phyloP scores from a whole-genome alignment of 148 eudicot genomes.

The Cornus suecica region DNA sequence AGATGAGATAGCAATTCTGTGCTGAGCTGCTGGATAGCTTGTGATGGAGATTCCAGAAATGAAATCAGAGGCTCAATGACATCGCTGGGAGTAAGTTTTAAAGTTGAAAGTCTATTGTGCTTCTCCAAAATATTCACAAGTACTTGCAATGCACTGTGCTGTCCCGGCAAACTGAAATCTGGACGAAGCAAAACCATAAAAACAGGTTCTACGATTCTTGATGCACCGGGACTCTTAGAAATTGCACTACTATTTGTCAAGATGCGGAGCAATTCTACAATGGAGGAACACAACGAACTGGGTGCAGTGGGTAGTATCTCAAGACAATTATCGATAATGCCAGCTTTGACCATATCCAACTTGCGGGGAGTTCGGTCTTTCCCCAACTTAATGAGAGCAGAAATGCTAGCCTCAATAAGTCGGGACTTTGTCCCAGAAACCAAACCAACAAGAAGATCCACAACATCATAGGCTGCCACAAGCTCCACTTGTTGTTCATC shows the following conservation, averaged over 20 bases:
- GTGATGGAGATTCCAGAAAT: conserved; percentile 71
- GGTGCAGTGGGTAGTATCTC: conserved; percentile 59
- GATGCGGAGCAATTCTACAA: conserved; percentile 72
- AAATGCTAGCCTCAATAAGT: conserved; percentile 63
- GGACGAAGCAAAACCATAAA: conserved; percentile 54
- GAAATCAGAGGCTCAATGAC: conserved; percentile 69
- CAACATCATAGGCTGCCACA: conserved; percentile 45
- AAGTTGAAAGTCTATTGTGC: conserved; percentile 57
- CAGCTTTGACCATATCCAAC: conserved; percentile 71
- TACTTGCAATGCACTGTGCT: conserved; percentile 82
- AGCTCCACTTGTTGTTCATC: conserved; percentile 53
- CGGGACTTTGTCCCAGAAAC: conserved; percentile 62
- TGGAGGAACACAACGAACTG: conserved; percentile 53
- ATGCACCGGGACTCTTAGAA: conserved; percentile 57
- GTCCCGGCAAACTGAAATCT: conserved; percentile 63
- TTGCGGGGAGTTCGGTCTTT: conserved; percentile 72
- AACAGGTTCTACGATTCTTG: conserved; percentile 67
- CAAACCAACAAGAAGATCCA: conserved; percentile 58
- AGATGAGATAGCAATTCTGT: conserved; percentile 70
- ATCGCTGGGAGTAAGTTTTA: conserved; percentile 67
- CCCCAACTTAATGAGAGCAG: conserved; percentile 67
- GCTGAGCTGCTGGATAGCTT: conserved; percentile 75
- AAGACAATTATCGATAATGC: conserved; percentile 62
- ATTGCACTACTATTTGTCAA: conserved; percentile 74
- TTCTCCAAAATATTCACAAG: conserved; percentile 85